phyloP scores from a whole-genome alignment of 495 filamentous ascomycete genomes.

The Xylaria acuta region DNA sequence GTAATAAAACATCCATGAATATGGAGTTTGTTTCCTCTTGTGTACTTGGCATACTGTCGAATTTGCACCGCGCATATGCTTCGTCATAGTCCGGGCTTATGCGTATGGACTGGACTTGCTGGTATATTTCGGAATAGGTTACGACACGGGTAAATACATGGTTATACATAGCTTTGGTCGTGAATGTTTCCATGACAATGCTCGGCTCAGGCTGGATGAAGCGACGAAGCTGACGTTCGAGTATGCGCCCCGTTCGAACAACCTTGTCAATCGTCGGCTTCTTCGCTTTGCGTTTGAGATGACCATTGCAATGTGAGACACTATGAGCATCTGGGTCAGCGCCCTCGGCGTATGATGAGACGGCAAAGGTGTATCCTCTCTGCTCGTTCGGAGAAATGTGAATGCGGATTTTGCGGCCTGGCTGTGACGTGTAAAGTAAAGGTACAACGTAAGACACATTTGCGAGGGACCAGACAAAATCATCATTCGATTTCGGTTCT shows the following conservation, averaged over 20 bases:
- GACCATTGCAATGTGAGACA: not conserved
- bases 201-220: slow-evolving; percentile 11
- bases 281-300: slow-evolving; percentile 5
- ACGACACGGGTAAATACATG: slow-evolving; percentile 21
- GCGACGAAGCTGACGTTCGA: slow-evolving; percentile 12
- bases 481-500: slow-evolving; percentile 14
- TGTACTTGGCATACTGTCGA: not conserved
- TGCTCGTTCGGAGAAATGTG: not conserved
- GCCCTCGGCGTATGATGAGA: not conserved
- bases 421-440: slow-evolving; percentile 21
- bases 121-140: slow-evolving; percentile 20
- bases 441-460: slow-evolving; percentile 18
- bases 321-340: not conserved
- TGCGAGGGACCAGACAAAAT: slow-evolving; percentile 20
- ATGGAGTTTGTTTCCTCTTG: slow-evolving; percentile 6
- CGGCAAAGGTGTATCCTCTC: not conserved
- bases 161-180: slow-evolving; percentile 19
- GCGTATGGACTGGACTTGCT: slow-evolving; percentile 20
- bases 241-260: not conserved
- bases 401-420: not conserved
- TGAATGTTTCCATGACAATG: slow-evolving; percentile 18
- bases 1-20: slow-evolving; percentile 21
- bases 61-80: slow-evolving; percentile 23
- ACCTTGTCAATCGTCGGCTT: not conserved
- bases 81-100: slow-evolving; percentile 23